Base-by-base conservation (phyloP, 495 filamentous ascomycete species). In the Parathielavia appendiculata region DNA sequence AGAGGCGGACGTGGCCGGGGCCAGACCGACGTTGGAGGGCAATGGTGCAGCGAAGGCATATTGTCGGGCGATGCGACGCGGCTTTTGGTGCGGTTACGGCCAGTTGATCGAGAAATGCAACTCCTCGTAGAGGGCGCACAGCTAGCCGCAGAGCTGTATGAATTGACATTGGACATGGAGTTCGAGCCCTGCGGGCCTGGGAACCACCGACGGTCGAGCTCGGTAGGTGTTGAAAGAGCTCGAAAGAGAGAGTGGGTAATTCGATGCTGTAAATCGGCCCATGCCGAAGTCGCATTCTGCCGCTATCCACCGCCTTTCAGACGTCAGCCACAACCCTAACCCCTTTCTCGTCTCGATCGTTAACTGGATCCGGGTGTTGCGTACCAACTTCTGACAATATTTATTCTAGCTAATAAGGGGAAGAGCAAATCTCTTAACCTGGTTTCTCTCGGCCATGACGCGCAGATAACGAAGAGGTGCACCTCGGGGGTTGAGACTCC, bases 91-190 rank as follows among this genome's bases (percentile, higher is more conserved):
- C 51, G 4, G 50, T 53, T 1, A 58, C 30, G 11, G 50, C 51
- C 38, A 66, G 44, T 41, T 63, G 66, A 54, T 63, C 39, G 45
- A 63, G 35, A 34, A 67, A 44, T 51, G 59, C 12, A 46, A 49
- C 53, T 32, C 63, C 43, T 57, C 60, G 57, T 22, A 50, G 36
- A 19, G 66, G 66, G 44, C 66, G 68, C 58, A 58, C 66, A 54
- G 66, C 68, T 26, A 69, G 58, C 30, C 62, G 64, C 23, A 70
- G 20, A 38, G 64, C 66, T 64, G 64, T 54, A 50, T 58, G 60
- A 45, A 66, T 50, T 39, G 68, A 63, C 68, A 70, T 70, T 64
- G 64, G 56, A 56, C 64, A 61, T 57, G 44, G 26, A 56, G 61
- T 63, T 65, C 59, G 57, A 51, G 46, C 44, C 51, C 39, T 14